phyloP scores from a whole-genome alignment of 495 filamentous ascomycete species.

The Schizothecium vesticola region DNA sequence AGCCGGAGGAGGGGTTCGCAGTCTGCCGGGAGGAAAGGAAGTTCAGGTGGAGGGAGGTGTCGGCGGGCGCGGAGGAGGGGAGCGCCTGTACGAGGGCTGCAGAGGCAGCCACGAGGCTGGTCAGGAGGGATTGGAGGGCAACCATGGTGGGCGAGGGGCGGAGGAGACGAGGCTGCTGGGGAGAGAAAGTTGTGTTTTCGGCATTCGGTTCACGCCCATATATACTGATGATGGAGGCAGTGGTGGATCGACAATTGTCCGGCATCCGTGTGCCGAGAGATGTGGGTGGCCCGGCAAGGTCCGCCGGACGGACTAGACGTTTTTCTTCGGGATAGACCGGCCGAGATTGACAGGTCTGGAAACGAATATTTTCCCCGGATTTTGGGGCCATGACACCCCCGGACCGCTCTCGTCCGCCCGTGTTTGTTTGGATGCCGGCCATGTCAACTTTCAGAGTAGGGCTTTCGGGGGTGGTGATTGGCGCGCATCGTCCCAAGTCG shows the following conservation, averaged over 20 bases:
- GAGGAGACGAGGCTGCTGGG: not conserved
- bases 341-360: not conserved
- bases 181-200: rapidly evolving
- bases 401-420: not conserved
- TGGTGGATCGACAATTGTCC: not conserved
- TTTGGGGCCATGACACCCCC: not conserved
- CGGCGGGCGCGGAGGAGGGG: not conserved
- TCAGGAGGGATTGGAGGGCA: not conserved
- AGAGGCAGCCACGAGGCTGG: not conserved
- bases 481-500: not conserved
- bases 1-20: conserved; percentile 29
- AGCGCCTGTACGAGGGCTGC: not conserved
- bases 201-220: not conserved
- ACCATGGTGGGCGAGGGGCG: not conserved
- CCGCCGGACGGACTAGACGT: not conserved
- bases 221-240: not conserved
- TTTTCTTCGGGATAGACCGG: not conserved
- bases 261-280: not conserved
- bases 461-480: not conserved
- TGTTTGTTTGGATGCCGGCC: not conserved
- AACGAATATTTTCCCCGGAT: not conserved
- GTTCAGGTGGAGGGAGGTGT: not conserved
- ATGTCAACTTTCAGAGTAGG: not conserved
- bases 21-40: not conserved
- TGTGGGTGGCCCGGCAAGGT: not conserved